Conservation (phyloP, 352 stramenopile genomes). For the Globisporangium sylvaticum region DNA sequence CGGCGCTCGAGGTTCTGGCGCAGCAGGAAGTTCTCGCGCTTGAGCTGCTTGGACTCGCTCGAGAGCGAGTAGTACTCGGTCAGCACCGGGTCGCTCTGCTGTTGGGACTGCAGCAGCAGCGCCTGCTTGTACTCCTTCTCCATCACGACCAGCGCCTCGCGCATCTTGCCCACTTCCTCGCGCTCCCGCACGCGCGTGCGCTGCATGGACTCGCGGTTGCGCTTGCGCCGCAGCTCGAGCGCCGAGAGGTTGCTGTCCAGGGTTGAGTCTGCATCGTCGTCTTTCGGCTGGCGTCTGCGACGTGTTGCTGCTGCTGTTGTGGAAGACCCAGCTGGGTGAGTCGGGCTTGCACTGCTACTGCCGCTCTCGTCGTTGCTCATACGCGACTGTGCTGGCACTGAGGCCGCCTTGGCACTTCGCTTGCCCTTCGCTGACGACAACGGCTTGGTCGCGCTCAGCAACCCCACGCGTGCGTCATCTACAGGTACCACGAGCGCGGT, state of each 20-base stretch:
- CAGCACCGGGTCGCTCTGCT: conserved; percentile 13
- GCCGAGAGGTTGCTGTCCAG: not conserved
- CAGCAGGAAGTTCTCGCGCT: conserved; percentile 35
- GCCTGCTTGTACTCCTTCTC: conserved; percentile 33
- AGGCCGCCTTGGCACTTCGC: not conserved
- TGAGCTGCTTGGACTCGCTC: conserved; percentile 29
- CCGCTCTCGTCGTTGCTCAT: no score
- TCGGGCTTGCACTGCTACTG: not conserved
- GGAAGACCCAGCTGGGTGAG: not conserved
- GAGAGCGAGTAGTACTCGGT: conserved; percentile 29
- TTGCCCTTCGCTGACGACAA: not conserved
- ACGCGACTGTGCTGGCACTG: no score
- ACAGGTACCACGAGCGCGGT: not conserved
- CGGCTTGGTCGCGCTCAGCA: not conserved
- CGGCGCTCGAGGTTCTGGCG: conserved; percentile 30
- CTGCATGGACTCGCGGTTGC: conserved; percentile 48
- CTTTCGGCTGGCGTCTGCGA: not conserved
- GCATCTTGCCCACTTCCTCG: conserved; percentile 29
- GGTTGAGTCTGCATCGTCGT: not conserved
- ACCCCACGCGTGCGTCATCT: not conserved
- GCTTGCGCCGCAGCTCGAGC: conserved; percentile 29
- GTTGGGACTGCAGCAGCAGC: conserved; percentile 17
- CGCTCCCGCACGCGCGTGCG: conserved; percentile 31
- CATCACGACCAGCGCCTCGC: conserved; percentile 27
- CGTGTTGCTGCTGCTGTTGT: not conserved